Base-by-base conservation (phyloP, 139 green algal genomes). In the Diplosphaera chodatii region DNA sequence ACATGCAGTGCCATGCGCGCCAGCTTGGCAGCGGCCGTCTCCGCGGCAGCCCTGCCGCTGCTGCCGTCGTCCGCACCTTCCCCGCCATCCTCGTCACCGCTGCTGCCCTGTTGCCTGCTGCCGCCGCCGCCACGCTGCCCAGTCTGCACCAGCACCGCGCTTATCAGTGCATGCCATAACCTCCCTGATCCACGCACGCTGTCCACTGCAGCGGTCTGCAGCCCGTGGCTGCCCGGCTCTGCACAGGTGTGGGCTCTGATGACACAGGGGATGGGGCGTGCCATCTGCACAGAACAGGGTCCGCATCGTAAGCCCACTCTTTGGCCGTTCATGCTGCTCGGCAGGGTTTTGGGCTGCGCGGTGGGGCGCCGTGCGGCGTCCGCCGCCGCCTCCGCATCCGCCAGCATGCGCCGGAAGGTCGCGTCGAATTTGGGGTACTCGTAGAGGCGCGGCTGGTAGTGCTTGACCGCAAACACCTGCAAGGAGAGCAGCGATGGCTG, bases 341-440 rank as follows among this genome's bases (percentile, higher is more conserved):
- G 48, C 16, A 3, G 3, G 13, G 48, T 25, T 18, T 59, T 59
- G 16, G 16, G 18, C 48, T 59, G 48, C 16, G 48, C 48, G 63
- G 63, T 67, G 22, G 63, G 29, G 21, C 64, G 64, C 13, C 33
- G n/a, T 15, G 29, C 23, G 0, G 66, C 4, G 10, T 62, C 66
- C 1, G 66, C 66, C 0, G 34, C 66, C 1, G 34, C 66, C 34
- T 70, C 66, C 22, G 33, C 30, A 28, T 70, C 34, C 48, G 66
- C 66, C 66, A 40, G 33, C n/a, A 40, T 40, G 25, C 32, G 27
- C 33, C n/a, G 34, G 30, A 66, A 66, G 55, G 41, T 25, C 30
- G 48, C 70, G 13, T n/a, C 56, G 27, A 64, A 64, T 18, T 32
- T 23, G 30, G 41, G 37, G 63, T 63, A 63, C 34, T 71, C 74